phyloP scores from a whole-genome alignment of 2,329 filamentous ascomycete genomes.

The Elsinoe australis region DNA sequence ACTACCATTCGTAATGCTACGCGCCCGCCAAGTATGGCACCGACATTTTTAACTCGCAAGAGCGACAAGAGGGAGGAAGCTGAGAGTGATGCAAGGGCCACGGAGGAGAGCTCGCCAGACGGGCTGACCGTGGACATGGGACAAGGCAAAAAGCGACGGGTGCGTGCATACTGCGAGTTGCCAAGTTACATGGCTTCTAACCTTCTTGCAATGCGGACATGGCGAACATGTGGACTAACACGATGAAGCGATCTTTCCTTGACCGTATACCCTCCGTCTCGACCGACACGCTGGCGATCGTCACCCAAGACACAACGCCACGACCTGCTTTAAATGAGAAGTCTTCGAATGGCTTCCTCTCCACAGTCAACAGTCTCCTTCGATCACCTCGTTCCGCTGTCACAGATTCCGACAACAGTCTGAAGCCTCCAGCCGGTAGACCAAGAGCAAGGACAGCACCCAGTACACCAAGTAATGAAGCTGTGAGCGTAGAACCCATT shows the following conservation, averaged over 20 bases:
- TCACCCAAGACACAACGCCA: background rate
- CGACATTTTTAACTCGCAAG: slow-evolving; percentile 14
- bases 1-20: slow-evolving; percentile 5
- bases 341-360: slow-evolving; percentile 6
- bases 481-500: background rate
- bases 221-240: slow-evolving; percentile 12
- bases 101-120: slow-evolving; percentile 3
- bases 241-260: slow-evolving; percentile 12
- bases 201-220: background rate
- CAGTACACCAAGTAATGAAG: slow-evolving; percentile 8
- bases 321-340: background rate
- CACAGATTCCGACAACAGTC: slow-evolving; percentile 5
- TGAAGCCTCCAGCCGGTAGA: slow-evolving; percentile 4
- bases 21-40: slow-evolving; percentile 7
- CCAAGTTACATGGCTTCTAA: background rate
- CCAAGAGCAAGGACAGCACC: slow-evolving; percentile 14
- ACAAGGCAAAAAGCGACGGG: slow-evolving; percentile 10
- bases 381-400: slow-evolving; percentile 9
- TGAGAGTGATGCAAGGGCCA: slow-evolving; percentile 5
- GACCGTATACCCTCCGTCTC: slow-evolving; percentile 14
- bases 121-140: background rate
- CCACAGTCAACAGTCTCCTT: slow-evolving; percentile 10
- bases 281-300: background rate
- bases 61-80: slow-evolving; percentile 10
- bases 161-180: slow-evolving; percentile 13